A percentile compares a stretch with the other conserved stretches of the same genome.
Evolutionary conservation across 345 rosid genomes (phyloP).

Genomic region (Anastatica hierochuntica): DNA sequence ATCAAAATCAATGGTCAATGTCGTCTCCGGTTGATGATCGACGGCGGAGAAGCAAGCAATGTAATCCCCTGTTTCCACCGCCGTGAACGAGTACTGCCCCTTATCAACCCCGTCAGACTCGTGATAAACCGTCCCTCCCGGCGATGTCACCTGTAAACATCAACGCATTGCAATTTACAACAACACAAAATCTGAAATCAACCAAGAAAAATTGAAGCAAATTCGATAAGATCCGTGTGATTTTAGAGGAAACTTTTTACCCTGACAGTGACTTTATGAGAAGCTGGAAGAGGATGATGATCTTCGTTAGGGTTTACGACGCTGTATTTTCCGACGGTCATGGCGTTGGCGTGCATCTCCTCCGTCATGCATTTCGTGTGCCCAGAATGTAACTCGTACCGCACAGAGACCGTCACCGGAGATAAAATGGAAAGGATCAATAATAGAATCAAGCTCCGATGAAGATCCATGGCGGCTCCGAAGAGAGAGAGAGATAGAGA

Average conservation of each 20-base stretch:
- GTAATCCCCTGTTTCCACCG: slow-evolving; percentile 76
- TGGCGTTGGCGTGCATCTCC: slow-evolving; percentile 67
- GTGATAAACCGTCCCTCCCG: slow-evolving; percentile 69
- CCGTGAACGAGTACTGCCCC: slow-evolving; percentile 84
- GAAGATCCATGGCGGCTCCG: slow-evolving; percentile 19
- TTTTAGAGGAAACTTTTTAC: slow-evolving; percentile 55
- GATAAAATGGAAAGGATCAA: slow-evolving; percentile 27
- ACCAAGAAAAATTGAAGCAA: not conserved
- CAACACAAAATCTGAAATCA: too few relatives aligned
- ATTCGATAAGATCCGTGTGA: too few relatives aligned
- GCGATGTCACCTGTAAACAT: slow-evolving; percentile 65
- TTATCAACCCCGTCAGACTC: slow-evolving; percentile 51
- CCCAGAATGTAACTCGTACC: slow-evolving; percentile 69
- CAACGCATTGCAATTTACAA: too few relatives aligned
- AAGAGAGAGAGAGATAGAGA: not conserved
- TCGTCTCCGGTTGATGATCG: slow-evolving; percentile 45
- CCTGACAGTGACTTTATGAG: slow-evolving; percentile 66
- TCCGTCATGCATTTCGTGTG: slow-evolving; percentile 84
- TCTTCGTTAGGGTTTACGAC: slow-evolving; percentile 58
- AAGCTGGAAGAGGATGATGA: slow-evolving; percentile 55
- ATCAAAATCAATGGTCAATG: slow-evolving; percentile 64
- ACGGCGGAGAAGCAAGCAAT: slow-evolving; percentile 66
- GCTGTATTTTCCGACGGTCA: slow-evolving; percentile 86
- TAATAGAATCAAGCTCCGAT: slow-evolving; percentile 10
- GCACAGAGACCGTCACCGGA: slow-evolving; percentile 37